Conservation (phyloP, 768 basidiomycete genomes). For the Lyophyllum shimeji region DNA sequence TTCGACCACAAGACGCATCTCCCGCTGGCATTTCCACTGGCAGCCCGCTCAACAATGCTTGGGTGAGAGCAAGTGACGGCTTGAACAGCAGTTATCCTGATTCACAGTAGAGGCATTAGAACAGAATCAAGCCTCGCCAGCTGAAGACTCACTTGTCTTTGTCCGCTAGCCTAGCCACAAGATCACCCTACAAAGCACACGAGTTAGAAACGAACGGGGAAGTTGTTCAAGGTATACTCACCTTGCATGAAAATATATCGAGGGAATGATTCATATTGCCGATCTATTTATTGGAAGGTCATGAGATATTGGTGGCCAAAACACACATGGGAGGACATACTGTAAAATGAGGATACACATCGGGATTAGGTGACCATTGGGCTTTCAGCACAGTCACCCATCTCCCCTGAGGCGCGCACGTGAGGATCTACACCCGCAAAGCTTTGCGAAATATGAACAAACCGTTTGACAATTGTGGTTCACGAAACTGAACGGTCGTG, state of each 20-base stretch:
- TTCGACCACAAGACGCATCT: constrained; percentile 80
- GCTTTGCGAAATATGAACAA: constrained; percentile 15
- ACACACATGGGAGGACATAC: constrained; percentile 36
- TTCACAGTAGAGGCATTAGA: background rate
- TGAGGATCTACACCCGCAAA: background rate
- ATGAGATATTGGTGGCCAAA: background rate
- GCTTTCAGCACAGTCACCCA: constrained; percentile 81
- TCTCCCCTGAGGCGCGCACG: constrained; percentile 52
- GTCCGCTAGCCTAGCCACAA: constrained; percentile 63
- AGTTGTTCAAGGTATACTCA: constrained; percentile 22
- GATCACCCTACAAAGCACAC: constrained; percentile 55
- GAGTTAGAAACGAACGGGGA: background rate
- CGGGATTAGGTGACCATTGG: constrained; percentile 76
- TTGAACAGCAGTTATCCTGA: constrained; percentile 77
- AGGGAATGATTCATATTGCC: constrained; percentile 80
- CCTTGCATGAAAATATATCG: constrained; percentile 74
- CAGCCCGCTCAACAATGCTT: constrained; percentile 67
- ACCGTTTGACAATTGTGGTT: constrained; percentile 83
- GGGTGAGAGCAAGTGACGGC: constrained; percentile 93
- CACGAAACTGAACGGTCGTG: constrained; percentile 62
- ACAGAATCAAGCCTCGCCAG: background rate
- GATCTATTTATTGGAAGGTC: constrained; percentile 40
- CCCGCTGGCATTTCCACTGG: constrained; percentile 77
- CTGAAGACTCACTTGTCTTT: constrained; percentile 41
- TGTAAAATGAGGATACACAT: constrained; percentile 82